phyloP scores from a whole-genome alignment of 129 eudicot genomes.

The Ambrosia trifida region DNA sequence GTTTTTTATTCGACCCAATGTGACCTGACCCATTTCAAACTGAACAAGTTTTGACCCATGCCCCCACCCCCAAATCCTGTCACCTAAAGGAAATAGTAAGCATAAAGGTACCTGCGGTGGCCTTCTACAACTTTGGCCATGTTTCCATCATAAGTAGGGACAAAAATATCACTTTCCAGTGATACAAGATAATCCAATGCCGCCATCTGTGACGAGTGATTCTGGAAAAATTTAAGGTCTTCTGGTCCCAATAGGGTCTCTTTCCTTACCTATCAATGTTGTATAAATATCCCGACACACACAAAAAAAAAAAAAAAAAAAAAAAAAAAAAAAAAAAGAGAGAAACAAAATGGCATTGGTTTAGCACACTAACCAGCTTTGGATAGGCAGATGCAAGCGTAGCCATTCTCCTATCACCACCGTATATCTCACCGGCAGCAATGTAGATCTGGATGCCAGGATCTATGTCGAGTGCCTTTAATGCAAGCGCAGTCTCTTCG shows the following conservation, averaged over 20 bases:
- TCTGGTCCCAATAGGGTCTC: constrained; percentile 84
- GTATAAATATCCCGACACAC: neutral
- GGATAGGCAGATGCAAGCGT: constrained; percentile 75
- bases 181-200: constrained; percentile 97
- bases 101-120: constrained; percentile 73
- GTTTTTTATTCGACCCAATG: neutral
- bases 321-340: neutral
- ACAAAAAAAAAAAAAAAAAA: neutral
- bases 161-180: constrained; percentile 91
- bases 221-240: constrained; percentile 80
- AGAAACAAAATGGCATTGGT: neutral
- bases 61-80: neutral
- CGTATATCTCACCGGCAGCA: constrained; percentile 98
- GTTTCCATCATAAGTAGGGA: constrained; percentile 96
- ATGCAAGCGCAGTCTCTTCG: constrained; percentile 86
- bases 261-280: constrained; percentile 74
- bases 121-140: constrained; percentile 99
- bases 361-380: constrained; percentile 63
- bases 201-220: constrained; percentile 98
- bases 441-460: constrained; percentile 78
- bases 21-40: neutral
- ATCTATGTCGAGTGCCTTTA: constrained; percentile 82
- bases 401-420: constrained; percentile 89
- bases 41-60: no score
- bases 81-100: neutral